phyloP scores from a whole-genome alignment of 148 eudicot species.

The Salicornia ramosissima region DNA sequence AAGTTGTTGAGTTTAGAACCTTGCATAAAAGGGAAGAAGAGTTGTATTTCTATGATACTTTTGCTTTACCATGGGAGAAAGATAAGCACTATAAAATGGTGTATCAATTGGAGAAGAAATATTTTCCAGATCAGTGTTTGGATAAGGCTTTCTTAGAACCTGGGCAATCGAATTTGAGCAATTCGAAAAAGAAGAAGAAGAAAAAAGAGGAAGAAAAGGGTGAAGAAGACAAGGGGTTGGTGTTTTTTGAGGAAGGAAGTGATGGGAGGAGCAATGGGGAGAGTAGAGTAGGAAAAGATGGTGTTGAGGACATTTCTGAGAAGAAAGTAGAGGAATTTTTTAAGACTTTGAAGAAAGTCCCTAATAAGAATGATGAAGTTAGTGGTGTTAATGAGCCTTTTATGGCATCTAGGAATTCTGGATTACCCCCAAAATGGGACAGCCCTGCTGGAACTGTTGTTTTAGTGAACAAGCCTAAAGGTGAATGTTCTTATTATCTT shows the following conservation, averaged over 20 bases:
- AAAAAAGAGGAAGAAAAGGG: conserved; percentile 31
- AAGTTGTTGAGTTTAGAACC: conserved; percentile 77
- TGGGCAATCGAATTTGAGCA: conserved; percentile 37
- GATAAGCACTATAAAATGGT: conserved; percentile 98
- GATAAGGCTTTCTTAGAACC: conserved; percentile 92
- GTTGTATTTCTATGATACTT: conserved; percentile 77
- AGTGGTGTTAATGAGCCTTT: conserved; percentile 48
- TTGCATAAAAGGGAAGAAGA: conserved; percentile 86
- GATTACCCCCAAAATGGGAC: conserved; percentile 83
- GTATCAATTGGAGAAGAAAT: conserved; percentile 97
- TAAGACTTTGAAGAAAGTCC: conserved; percentile 85
- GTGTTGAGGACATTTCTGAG: conserved; percentile 54
- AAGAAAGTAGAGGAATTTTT: conserved; percentile 94
- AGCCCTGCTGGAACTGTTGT: conserved; percentile 76
- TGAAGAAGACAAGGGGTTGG: conserved; percentile 55
- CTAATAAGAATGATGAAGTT: conserved; percentile 43
- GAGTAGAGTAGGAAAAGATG: no score
- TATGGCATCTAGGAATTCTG: conserved; percentile 66
- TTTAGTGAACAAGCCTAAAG: conserved; percentile 92
- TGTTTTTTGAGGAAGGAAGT: conserved; percentile 61
- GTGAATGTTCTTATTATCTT: conserved; percentile 28
- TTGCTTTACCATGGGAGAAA: conserved; percentile 95
- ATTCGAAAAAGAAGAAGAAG: conserved; percentile 12
- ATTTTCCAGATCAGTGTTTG: conserved; percentile 82
- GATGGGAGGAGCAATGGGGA: conserved; percentile 15